phyloP scores from a whole-genome alignment of 78 protist species.

The Dictyostelium citrinum region DNA sequence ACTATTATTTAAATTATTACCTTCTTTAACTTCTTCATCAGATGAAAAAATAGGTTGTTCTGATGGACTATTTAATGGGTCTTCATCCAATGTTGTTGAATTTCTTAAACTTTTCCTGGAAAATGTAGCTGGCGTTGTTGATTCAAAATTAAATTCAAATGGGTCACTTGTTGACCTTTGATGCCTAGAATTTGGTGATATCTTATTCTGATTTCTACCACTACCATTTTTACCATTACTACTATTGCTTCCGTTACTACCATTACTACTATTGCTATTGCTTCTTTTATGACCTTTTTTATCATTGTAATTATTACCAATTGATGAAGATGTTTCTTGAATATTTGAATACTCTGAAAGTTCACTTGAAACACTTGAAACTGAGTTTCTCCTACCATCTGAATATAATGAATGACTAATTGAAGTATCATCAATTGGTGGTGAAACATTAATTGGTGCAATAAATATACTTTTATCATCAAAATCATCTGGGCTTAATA shows the following conservation, averaged over 20 bases:
- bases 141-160: constrained; percentile 48
- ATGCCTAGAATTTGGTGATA: background rate
- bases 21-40: background rate
- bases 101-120: background rate
- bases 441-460: background rate
- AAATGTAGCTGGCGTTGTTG: background rate
- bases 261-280: background rate
- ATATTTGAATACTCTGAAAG: background rate
- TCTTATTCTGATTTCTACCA: background rate
- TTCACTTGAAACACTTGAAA: constrained; percentile 51
- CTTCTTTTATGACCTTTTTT: background rate
- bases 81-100: background rate
- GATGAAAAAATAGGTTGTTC: constrained; percentile 10
- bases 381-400: constrained; percentile 16
- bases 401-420: constrained; percentile 3
- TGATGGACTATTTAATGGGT: background rate
- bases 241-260: background rate
- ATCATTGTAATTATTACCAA: background rate
- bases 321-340: background rate
- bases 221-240: background rate
- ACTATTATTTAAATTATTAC: background rate
- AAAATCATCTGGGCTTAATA: background rate
- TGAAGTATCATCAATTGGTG: background rate
- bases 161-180: background rate
- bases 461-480: background rate